Conservation (phyloP, 495 filamentous ascomycete genomes). For the Penicillium lividum region DNA sequence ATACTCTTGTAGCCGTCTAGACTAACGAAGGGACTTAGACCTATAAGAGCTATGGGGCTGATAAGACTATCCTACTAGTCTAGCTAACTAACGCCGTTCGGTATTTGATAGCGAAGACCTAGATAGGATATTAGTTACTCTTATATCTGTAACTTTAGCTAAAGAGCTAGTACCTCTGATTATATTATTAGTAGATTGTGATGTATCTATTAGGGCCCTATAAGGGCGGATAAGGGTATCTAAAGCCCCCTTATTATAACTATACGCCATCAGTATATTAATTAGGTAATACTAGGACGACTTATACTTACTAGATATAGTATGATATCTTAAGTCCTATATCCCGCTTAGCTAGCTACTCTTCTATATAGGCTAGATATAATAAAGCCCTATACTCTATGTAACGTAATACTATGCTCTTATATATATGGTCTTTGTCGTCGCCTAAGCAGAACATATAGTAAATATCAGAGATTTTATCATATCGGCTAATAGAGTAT, state of each 20-base stretch:
- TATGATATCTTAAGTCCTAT: neutral
- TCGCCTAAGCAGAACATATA: neutral
- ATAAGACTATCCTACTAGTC: too few species aligned
- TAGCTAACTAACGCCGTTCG: too few species aligned
- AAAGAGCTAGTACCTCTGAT: too few species aligned
- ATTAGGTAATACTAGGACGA: neutral
- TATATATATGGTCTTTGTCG: neutral
- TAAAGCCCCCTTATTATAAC: neutral
- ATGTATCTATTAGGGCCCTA: too few species aligned
- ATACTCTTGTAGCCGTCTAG: too few species aligned
- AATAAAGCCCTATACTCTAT: neutral
- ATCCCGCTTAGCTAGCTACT: neutral
- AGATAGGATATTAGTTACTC: too few species aligned
- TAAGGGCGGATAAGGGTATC: neutral
- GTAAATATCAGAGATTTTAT: neutral
- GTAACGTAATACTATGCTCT: neutral
- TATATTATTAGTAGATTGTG: too few species aligned
- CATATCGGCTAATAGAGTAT: neutral
- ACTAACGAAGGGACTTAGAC: too few species aligned
- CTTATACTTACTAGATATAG: neutral
- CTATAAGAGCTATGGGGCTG: too few species aligned
- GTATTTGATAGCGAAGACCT: too few species aligned
- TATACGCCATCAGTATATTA: neutral
- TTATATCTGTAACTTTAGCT: too few species aligned
- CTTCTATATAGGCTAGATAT: neutral